A percentile compares a stretch with the other conserved stretches of the same genome.
phyloP scores from a whole-genome alignment of 257 asterid genomes.

The Jasminum sambac region DNA sequence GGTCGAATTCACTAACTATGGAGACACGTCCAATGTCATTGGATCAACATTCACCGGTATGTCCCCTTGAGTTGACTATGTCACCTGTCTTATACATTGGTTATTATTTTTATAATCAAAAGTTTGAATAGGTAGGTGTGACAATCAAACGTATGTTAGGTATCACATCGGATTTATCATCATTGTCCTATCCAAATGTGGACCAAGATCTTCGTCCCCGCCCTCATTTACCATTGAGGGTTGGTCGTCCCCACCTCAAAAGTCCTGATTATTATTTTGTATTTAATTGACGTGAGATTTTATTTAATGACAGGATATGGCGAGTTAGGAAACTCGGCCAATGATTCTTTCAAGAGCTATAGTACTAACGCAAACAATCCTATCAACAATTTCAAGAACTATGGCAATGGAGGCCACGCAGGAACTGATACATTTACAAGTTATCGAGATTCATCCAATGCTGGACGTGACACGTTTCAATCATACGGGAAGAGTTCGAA shows the following conservation, averaged over 20 bases:
- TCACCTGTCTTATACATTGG: not conserved
- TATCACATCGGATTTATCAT: no score
- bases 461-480: constrained; percentile 63
- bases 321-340: constrained; percentile 56
- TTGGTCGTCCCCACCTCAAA: not conserved
- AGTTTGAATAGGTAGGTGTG: no score
- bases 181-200: not conserved
- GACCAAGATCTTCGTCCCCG: no score
- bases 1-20: constrained; percentile 58
- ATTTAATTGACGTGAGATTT: not conserved
- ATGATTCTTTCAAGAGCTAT: constrained; percentile 75
- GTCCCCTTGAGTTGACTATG: not conserved
- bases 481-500: constrained; percentile 60
- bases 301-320: constrained; percentile 42
- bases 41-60: constrained; percentile 49
- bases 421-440: constrained; percentile 53
- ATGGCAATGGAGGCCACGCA: constrained; percentile 60
- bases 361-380: constrained; percentile 68
- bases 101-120: no score
- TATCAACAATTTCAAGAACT: constrained; percentile 56
- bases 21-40: constrained; percentile 63
- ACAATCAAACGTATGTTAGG: no score
- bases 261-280: not conserved
- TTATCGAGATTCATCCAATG: constrained; percentile 66
- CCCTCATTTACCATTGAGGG: no score